Percentiles rank a stretch among this genome's conserved stretches.
Evolutionary conservation across 73 alveolate species (phyloP).

Genomic region (Symbiodinium pilosum): DNA sequence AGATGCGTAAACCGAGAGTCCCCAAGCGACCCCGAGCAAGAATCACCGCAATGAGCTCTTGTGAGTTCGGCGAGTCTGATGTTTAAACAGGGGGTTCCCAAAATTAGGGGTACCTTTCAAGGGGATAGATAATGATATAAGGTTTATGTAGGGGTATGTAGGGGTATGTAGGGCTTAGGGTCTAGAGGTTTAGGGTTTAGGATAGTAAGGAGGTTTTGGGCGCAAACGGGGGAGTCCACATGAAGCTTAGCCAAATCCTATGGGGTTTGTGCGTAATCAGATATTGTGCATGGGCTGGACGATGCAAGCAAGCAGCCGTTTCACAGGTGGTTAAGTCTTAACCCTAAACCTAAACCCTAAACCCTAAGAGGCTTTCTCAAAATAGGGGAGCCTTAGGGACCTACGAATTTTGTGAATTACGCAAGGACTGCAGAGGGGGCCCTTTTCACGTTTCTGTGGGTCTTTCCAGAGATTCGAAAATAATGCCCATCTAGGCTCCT

Average conservation of each 20-base stretch:
- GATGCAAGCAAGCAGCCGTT: too few relatives aligned
- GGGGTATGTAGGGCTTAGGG: not conserved
- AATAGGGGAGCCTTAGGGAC: too few relatives aligned
- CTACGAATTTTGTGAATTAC: too few relatives aligned
- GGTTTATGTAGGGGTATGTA: not conserved
- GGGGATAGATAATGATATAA: not conserved
- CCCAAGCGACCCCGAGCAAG: conserved; percentile 70
- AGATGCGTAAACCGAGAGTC: not conserved
- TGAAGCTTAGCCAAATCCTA: not conserved
- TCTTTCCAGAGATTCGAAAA: too few relatives aligned
- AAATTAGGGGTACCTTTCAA: not conserved
- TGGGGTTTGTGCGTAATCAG: too few relatives aligned
- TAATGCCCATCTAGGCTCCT: too few relatives aligned
- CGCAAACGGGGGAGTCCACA: not conserved
- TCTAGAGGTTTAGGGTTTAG: not conserved
- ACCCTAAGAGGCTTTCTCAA: too few relatives aligned
- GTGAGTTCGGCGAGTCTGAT: conserved; percentile 63
- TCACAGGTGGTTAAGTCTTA: too few relatives aligned
- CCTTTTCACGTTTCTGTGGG: not conserved
- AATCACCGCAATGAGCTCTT: conserved; percentile 79
- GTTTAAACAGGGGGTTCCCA: not conserved
- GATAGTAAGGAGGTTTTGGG: not conserved
- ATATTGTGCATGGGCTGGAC: too few relatives aligned
- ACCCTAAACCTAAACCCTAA: not conserved
- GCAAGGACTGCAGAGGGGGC: not conserved